Percentiles rank a stretch among this genome's conserved stretches.
phyloP scores from a whole-genome alignment of 176 grass and related monocot genomes.

The Musa troglodytarum region DNA sequence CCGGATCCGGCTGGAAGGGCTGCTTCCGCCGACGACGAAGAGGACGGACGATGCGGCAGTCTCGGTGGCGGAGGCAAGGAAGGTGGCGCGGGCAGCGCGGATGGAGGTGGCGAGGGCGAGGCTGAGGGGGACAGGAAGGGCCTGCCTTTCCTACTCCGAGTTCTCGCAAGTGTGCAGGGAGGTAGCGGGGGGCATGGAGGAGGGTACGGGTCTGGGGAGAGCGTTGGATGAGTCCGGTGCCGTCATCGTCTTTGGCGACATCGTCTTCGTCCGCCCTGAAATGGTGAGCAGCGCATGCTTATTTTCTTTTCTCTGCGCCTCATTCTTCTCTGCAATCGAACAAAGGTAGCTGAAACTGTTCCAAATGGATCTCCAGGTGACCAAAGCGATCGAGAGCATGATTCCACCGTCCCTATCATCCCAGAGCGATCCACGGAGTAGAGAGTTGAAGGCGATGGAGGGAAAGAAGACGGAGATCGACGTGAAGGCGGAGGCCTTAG shows the following conservation, averaged over 20 bases:
- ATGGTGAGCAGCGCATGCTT: conserved; percentile 24
- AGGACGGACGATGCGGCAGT: conserved; percentile 5
- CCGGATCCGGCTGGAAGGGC: conserved; percentile 44
- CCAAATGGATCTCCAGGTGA: conserved; percentile 21
- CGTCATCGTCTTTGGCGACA: conserved; percentile 66
- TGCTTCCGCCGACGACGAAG: not conserved
- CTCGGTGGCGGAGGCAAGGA: conserved; percentile 51
- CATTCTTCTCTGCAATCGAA: not conserved
- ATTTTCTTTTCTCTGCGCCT: not conserved
- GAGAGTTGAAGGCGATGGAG: conserved; percentile 48
- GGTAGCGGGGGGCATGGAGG: conserved; percentile 39
- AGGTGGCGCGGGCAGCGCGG: conserved; percentile 44
- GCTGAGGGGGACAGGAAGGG: conserved; percentile 39
- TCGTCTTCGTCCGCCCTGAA: conserved; percentile 75
- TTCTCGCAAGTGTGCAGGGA: conserved; percentile 57
- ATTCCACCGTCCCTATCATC: conserved; percentile 25
- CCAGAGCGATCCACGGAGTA: conserved; percentile 1
- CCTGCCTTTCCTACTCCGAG: conserved; percentile 54
- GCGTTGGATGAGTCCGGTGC: conserved; percentile 53
- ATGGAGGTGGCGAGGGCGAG: conserved; percentile 55
- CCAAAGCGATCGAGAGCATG: conserved; percentile 52
- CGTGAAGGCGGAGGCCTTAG: conserved; percentile 23
- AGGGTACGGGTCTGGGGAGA: conserved; percentile 32
- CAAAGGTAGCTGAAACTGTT: not conserved
- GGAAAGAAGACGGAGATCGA: conserved; percentile 50